Conservation (phyloP, 495 filamentous ascomycete species). For the Penicillium roqueforti region DNA sequence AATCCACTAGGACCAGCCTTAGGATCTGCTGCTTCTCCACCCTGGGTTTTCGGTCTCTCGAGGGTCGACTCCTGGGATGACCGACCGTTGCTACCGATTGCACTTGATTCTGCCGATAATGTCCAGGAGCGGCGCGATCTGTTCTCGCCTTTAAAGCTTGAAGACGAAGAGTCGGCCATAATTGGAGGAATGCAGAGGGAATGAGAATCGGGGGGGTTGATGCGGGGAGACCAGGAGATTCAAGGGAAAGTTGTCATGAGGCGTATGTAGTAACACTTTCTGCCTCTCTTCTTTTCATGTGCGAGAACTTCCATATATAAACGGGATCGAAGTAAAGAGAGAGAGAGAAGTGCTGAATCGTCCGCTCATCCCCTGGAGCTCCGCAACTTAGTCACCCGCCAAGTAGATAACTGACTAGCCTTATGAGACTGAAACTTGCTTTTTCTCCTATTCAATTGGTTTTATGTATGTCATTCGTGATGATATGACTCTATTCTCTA, state of each 20-base stretch:
- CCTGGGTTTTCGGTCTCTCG: constrained; percentile 43
- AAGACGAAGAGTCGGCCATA: constrained; percentile 34
- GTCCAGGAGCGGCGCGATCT: constrained; percentile 34
- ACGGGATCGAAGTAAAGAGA: neutral
- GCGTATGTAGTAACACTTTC: neutral
- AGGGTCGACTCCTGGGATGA: constrained; percentile 41
- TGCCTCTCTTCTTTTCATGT: neutral
- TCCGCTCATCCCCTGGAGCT: constrained; percentile 2
- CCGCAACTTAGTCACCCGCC: constrained; percentile 7
- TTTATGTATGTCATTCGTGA: neutral
- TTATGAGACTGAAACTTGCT: neutral
- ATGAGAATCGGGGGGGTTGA: neutral
- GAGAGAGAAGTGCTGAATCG: neutral
- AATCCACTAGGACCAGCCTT: constrained; percentile 41
- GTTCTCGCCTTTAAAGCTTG: constrained; percentile 23
- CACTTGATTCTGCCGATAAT: constrained; percentile 33
- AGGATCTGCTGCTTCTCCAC: constrained; percentile 35
- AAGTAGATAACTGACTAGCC: neutral
- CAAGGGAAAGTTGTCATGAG: neutral
- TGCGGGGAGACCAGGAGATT: constrained; percentile 1
- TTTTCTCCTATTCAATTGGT: neutral
- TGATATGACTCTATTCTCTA: neutral
- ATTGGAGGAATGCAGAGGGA: constrained; percentile 8
- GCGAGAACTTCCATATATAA: neutral
- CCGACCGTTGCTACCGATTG: constrained; percentile 37